phyloP scores from a whole-genome alignment of 2,329 filamentous ascomycete species.

The Aplosporella prunicola region DNA sequence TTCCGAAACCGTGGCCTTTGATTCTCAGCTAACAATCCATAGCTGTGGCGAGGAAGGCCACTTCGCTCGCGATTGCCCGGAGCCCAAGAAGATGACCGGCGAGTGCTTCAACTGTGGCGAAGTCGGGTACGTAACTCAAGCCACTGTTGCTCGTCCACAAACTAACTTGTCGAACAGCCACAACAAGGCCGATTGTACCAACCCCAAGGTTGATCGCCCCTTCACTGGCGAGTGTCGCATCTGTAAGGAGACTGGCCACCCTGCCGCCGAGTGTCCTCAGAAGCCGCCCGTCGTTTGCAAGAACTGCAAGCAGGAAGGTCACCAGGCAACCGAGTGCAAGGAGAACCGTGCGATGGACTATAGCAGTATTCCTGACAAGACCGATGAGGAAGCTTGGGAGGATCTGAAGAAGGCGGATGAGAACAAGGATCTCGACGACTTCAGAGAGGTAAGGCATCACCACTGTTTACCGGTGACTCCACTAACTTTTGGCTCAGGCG shows the following conservation, averaged over 20 bases:
- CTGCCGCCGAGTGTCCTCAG: constrained; percentile 53
- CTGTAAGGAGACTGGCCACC: constrained; percentile 46
- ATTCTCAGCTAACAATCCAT: constrained; percentile 18
- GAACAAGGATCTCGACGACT: constrained; percentile 41
- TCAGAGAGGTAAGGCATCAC: too few relatives aligned
- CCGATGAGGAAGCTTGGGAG: constrained; percentile 42
- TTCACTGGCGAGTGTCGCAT: constrained; percentile 52
- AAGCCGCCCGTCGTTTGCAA: constrained; percentile 46
- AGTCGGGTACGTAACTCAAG: constrained; percentile 33
- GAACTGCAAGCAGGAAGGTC: constrained; percentile 41
- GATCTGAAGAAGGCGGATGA: constrained; percentile 40
- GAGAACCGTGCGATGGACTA: constrained; percentile 28
- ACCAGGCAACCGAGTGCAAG: constrained; percentile 40
- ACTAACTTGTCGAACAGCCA: constrained; percentile 36
- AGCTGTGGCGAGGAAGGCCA: constrained; percentile 37
- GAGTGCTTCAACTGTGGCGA: constrained; percentile 54
- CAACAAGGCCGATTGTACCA: constrained; percentile 53
- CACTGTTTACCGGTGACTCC: too few relatives aligned
- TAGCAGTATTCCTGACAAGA: constrained; percentile 36
- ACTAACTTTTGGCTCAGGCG: too few relatives aligned
- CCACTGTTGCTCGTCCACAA: too few relatives aligned
- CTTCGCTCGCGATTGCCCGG: constrained; percentile 41
- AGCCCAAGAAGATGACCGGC: constrained; percentile 32
- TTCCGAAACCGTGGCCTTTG: background rate
- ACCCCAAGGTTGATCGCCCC: constrained; percentile 41